Conservation (phyloP, 1,284 basidiomycete species). For the Ganoderma resinaceum region DNA sequence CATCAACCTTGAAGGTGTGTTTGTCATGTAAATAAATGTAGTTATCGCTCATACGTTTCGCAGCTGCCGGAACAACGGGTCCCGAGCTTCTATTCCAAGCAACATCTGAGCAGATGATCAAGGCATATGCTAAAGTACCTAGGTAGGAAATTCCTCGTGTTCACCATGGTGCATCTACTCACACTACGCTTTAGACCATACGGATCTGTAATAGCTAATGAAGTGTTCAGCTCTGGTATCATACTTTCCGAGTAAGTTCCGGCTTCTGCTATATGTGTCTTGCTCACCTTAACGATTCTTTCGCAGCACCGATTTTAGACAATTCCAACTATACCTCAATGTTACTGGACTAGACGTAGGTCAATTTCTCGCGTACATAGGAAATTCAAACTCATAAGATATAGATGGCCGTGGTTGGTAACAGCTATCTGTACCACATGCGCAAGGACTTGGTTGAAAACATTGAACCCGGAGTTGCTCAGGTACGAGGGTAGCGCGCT, state of each 20-base stretch:
- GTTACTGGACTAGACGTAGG: conserved; percentile 86
- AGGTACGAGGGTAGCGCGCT: conserved; percentile 44
- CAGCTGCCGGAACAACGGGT: conserved; percentile 89
- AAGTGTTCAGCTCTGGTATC: conserved; percentile 93
- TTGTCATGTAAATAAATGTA: not conserved
- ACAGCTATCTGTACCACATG: conserved; percentile 95
- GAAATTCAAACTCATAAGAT: conserved; percentile 2
- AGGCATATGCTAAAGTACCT: conserved; percentile 88
- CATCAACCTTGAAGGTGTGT: conserved; percentile 88
- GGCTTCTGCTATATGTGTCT: not conserved
- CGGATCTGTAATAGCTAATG: conserved; percentile 92
- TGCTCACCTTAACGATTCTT: conserved; percentile 8
- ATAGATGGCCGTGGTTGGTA: conserved; percentile 93
- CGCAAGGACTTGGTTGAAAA: conserved; percentile 85
- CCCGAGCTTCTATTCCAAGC: conserved; percentile 96
- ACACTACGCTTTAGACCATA: conserved; percentile 64
- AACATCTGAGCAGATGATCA: conserved; percentile 92
- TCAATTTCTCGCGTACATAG: conserved; percentile 6
- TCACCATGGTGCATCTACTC: conserved; percentile 2
- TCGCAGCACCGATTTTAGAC: conserved; percentile 88
- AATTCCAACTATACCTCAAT: conserved; percentile 92
- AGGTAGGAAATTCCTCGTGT: conserved; percentile 48
- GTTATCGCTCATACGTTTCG: not conserved
- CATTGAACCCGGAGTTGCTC: conserved; percentile 81
- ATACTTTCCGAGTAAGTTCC: conserved; percentile 84